A percentile compares a stretch with the other conserved stretches of the same genome.
Evolutionary conservation across 2,329 filamentous ascomycete species (phyloP).

Genomic region (Lasiodiplodia hormozganensis): DNA sequence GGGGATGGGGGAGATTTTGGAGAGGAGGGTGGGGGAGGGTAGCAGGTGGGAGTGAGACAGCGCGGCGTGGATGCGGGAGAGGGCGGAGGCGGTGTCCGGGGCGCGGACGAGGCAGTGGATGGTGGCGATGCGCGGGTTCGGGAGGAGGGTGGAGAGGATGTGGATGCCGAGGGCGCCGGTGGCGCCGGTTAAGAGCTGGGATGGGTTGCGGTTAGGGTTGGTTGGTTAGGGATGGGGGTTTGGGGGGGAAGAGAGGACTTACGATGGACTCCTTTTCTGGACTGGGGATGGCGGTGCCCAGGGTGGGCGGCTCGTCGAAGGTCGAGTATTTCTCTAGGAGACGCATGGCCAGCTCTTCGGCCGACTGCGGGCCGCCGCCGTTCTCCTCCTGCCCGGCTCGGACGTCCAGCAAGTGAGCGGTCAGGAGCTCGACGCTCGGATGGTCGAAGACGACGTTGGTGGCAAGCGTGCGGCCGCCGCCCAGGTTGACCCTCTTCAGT

Average conservation of each 20-base stretch:
- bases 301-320: conserved; percentile 36
- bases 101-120: conserved; percentile 60
- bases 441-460: conserved; percentile 66
- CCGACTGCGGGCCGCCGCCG: conserved; percentile 29
- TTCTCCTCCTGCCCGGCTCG: conserved; percentile 43
- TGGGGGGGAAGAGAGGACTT: not conserved
- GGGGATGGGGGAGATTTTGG: conserved; percentile 43
- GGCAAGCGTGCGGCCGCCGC: conserved; percentile 51
- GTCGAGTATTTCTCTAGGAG: conserved; percentile 51
- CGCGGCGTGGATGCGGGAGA: conserved; percentile 41
- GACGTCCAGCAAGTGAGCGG: conserved; percentile 47
- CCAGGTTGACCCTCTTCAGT: conserved; percentile 56
- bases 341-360: conserved; percentile 47
- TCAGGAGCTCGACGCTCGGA: conserved; percentile 54
- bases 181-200: conserved; percentile 63
- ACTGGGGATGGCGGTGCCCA: not conserved
- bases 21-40: conserved; percentile 33
- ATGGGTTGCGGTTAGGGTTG: not conserved
- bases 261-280: conserved; percentile 31
- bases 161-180: conserved; percentile 70
- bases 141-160: conserved; percentile 49
- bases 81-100: conserved; percentile 34
- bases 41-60: conserved; percentile 43
- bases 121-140: conserved; percentile 36
- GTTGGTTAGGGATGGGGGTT: not conserved